Evolutionary conservation across 495 filamentous ascomycete genomes (phyloP).

Genomic region (Aspergillus sparsus): DNA sequence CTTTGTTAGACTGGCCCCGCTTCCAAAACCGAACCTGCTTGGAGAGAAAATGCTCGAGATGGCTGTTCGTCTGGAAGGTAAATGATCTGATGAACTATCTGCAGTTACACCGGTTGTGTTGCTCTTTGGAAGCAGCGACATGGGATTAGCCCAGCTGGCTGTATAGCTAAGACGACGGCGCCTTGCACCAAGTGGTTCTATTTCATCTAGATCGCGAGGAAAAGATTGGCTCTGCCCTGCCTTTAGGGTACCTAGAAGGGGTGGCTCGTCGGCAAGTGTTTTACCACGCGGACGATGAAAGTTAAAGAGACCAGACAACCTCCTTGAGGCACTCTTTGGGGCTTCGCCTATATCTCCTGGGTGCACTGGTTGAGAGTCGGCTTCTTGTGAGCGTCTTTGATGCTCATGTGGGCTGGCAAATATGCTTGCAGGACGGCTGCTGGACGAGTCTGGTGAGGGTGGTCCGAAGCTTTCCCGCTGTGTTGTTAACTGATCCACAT

Average conservation of each 20-base stretch:
- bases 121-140: conserved; percentile 55
- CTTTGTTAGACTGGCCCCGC: conserved; percentile 43
- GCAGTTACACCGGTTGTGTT: conserved; percentile 41
- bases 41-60: conserved; percentile 50
- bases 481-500: conserved; percentile 37
- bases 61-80: conserved; percentile 45
- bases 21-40: conserved; percentile 44
- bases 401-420: conserved; percentile 69
- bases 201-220: conserved; percentile 65
- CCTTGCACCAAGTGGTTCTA: conserved; percentile 68
- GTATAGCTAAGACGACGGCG: conserved; percentile 64
- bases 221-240: conserved; percentile 80
- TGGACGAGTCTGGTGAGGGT: conserved; percentile 70
- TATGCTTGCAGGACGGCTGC: conserved; percentile 60
- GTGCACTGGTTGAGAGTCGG: conserved; percentile 33
- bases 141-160: conserved; percentile 61
- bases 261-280: conserved; percentile 65
- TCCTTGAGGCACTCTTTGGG: conserved; percentile 51
- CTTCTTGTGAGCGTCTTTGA: conserved; percentile 52
- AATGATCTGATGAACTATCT: conserved; percentile 48
- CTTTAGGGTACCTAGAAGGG: conserved; percentile 71
- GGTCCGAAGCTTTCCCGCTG: conserved; percentile 51
- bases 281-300: conserved; percentile 75
- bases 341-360: conserved; percentile 46
- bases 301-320: conserved; percentile 61